Conservation (phyloP, 2,329 filamentous ascomycete species). For the Delphinella strobiligena region DNA sequence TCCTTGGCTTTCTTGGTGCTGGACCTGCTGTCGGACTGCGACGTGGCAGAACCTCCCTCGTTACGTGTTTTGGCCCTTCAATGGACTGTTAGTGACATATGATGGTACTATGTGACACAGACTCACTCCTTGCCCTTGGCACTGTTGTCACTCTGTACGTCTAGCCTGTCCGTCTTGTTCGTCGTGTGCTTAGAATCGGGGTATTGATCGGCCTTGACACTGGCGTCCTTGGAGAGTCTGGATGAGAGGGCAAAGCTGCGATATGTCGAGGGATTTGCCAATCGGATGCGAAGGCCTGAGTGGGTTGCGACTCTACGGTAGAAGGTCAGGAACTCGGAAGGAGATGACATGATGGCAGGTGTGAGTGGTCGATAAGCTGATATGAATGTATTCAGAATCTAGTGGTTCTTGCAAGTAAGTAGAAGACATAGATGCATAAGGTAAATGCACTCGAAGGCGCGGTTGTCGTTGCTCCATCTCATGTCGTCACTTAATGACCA, state of each 20-base stretch:
- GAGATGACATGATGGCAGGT: conserved; percentile 16
- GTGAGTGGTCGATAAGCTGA: background rate
- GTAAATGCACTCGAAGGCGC: too few species aligned
- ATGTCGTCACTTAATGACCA: too few species aligned
- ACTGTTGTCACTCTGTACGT: conserved; percentile 22
- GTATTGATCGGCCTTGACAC: conserved; percentile 4
- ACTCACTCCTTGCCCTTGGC: conserved; percentile 23
- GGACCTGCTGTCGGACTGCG: conserved; percentile 24
- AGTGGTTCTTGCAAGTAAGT: too few species aligned
- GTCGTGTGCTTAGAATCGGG: conserved; percentile 19
- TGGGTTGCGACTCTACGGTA: conserved; percentile 19
- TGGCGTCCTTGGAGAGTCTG: conserved; percentile 7
- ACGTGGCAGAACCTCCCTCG: conserved; percentile 28
- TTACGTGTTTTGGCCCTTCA: too few species aligned
- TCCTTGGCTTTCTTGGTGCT: conserved; percentile 31
- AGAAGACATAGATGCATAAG: too few species aligned
- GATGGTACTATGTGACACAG: too few species aligned
- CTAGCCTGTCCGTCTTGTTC: conserved; percentile 22
- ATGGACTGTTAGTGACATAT: too few species aligned
- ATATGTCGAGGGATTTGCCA: conserved; percentile 2
- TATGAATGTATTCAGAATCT: too few species aligned
- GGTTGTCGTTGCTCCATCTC: too few species aligned
- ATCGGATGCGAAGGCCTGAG: conserved; percentile 6
- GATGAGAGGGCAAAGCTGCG: conserved; percentile 5
- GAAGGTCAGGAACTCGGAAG: conserved; percentile 27